Evolutionary conservation across 2,329 filamentous ascomycete species (phyloP).

Genomic region (Penicillium thymicola): DNA sequence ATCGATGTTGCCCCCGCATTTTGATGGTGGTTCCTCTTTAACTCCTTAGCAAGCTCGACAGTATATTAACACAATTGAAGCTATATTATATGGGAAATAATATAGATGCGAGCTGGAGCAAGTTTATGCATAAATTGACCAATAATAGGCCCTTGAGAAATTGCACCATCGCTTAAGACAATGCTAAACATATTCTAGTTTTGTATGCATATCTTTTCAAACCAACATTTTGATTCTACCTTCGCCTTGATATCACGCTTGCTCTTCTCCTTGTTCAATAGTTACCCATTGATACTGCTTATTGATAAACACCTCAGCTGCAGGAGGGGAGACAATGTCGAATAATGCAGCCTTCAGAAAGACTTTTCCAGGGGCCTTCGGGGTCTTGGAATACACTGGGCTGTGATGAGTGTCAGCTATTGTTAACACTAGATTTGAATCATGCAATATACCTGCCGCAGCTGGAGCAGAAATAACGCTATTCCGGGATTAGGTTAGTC

Average conservation of each 20-base stretch:
- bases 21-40: background rate
- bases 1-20: constrained; percentile 1
- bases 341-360: constrained; percentile 25
- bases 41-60: background rate
- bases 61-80: background rate
- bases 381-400: constrained; percentile 12
- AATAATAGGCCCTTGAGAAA: background rate
- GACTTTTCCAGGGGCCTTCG: constrained; percentile 15
- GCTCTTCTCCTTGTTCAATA: background rate
- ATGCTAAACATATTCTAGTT: background rate
- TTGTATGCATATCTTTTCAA: background rate
- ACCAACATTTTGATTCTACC: no score
- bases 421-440: background rate
- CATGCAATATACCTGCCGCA: constrained; percentile 22
- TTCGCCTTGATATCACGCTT: background rate
- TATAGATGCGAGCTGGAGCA: background rate
- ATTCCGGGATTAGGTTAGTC: background rate
- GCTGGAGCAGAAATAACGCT: constrained; percentile 24
- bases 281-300: constrained; percentile 8
- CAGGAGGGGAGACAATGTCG: constrained; percentile 10
- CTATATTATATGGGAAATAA: background rate
- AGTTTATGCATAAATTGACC: background rate
- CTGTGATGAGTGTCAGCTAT: constrained; percentile 1
- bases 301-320: constrained; percentile 11
- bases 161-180: background rate